Evolutionary conservation across 106 monocot species (phyloP), one percentile per base, ranked within the genome.

Genomic region (Dendrobium catenatum): DNA sequence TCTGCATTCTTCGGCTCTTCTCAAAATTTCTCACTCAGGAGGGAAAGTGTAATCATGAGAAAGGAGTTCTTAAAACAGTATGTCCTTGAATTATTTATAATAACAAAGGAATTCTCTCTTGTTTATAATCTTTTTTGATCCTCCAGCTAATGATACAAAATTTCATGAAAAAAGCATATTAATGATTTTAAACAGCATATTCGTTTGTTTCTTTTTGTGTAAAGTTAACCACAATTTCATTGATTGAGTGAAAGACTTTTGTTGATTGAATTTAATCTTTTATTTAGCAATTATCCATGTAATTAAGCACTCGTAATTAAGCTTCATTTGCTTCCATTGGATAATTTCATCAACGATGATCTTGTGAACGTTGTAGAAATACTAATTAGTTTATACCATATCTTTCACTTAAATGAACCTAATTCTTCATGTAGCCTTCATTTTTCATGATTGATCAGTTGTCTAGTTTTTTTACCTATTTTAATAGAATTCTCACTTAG

Each of bases 21-120:
- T 93, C 93, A 56, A 87, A 84, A 64, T 98, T 98, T 86, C 89
- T 98, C 37, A 89, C 98, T 73, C 78, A 26, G 11, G 93, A 93
- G n/a, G 86, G 84, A 64, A 98, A 87, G 78, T 91, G 94, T 64
- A 89, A 86, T 80, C 89, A 85, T 80, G 74, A 80, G 16, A 89
- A 95, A 89, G 97, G 97, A 67, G 58, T 82, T 24, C 83, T 92
- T 17, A 98, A 98, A 87, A 98, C 97, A 49, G 97, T 98, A 89
- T 40, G 83, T 5, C 13, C 9, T 76, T 15, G 5, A 75, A 72
- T 27, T 13, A 68, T 29, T 41, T 11, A 42, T 17, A 41, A 73
- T 72, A 64, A 19, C 22, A 64, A 64, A 26, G 67, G 22, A 27
- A 7, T 26, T 19, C 13, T 56, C 15, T 17, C 56, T 16, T 56